Evolutionary conservation across 2,329 filamentous ascomycete genomes (phyloP), one percentile per base, ranked within the genome.

Genomic region (Fusarium cicatricum): DNA sequence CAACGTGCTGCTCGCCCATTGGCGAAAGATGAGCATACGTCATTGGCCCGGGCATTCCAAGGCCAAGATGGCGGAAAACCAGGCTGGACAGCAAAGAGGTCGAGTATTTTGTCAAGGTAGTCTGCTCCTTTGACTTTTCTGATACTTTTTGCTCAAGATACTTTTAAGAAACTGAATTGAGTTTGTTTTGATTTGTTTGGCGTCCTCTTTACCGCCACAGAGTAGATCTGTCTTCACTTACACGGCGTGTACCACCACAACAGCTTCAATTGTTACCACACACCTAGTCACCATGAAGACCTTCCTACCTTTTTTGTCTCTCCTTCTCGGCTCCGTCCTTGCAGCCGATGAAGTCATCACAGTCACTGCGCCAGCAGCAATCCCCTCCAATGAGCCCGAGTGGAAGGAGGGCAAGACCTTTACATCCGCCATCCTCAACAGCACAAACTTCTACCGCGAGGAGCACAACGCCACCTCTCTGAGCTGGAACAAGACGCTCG

Each of bases 401-500:
- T 75, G 68, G 61, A 67, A 61, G 26, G 51, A 67, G 23, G 55
- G 60, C 40, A 54, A 64, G 26, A 56, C 71, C 46, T 85, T 85
- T 72, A 76, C 74, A 3, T 77, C 77, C 12, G 81, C 84, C n/a
- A 74, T 90, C 19, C 80, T 92, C 47, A 82, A 85, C 70, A 82
- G 80, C 64, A 90, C 86, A 32, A 92, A 92, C 72, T 72, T 78
- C 41, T 91, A 88, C 75, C 85, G 90, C 17, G 59, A 63, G 7
- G 73, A 85, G 56, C 87, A 92, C 75, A 85, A 86, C 63, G 88
- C 87, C 28, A 74, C 75, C 0, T 70, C 74, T 1, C 68, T 92
- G 3, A 57, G 64, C 4, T 92, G 89, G 89, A 92, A 92, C 75
- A 66, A 74, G 6, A 88, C 86, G 0, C 79, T 90, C 7, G 83